Evolutionary conservation across 192 early-diverging fungal species (phyloP).

Genomic region (Pilaira anomala): DNA sequence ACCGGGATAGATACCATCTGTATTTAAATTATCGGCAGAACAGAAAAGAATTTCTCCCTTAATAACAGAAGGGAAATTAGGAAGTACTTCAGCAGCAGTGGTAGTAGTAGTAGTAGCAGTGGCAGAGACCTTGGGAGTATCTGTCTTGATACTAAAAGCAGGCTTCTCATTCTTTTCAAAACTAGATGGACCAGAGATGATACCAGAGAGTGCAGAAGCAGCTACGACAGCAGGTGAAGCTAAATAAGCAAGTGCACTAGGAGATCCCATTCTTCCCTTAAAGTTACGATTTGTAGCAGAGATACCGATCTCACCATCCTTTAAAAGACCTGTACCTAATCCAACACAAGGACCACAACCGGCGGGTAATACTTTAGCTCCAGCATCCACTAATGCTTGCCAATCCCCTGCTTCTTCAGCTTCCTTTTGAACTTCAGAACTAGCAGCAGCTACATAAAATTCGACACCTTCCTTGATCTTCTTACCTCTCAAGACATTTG

Average conservation of each 20-base stretch:
- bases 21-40: conserved; percentile 94
- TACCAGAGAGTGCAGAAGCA: conserved; percentile 85
- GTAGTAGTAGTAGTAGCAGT: conserved; percentile 27
- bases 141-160: conserved; percentile 25
- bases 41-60: conserved; percentile 86
- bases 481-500: conserved; percentile 68
- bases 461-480: conserved; percentile 79
- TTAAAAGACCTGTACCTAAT: conserved; percentile 86
- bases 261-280: conserved; percentile 98
- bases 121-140: conserved; percentile 17
- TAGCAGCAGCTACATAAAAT: conserved; percentile 95
- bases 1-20: conserved; percentile 97
- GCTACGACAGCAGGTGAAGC: conserved; percentile 95
- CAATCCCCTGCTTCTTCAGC: conserved; percentile 84
- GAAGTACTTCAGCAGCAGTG: conserved; percentile 36
- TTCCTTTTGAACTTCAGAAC: conserved; percentile 86
- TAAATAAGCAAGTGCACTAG: conserved; percentile 87
- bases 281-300: conserved; percentile 99
- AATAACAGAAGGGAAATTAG: conserved; percentile 74
- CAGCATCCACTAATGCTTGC: conserved; percentile 81
- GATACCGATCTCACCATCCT: conserved; percentile 96
- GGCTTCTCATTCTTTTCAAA: conserved; percentile 17
- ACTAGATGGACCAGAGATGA: conserved; percentile 51
- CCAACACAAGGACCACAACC: conserved; percentile 98
- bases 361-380: conserved; percentile 84